phyloP scores from a whole-genome alignment of 2,329 filamentous ascomycete genomes.

The Neonectria hederae region DNA sequence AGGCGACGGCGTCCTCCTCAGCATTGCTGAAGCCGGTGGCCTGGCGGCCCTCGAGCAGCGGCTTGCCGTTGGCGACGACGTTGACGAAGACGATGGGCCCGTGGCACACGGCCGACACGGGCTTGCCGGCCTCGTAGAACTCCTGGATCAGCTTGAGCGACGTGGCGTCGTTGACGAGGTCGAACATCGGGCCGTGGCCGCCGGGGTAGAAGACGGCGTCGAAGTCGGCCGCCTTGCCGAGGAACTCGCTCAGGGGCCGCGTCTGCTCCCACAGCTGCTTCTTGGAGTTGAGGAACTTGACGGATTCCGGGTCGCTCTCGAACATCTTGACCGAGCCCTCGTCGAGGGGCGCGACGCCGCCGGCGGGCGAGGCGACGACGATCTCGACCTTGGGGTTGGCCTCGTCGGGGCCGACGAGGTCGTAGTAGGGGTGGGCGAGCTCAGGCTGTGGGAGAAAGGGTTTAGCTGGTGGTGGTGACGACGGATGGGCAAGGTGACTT shows the following conservation, averaged over 20 bases:
- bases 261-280: slow-evolving; percentile 72
- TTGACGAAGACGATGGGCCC: slow-evolving; percentile 71
- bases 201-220: slow-evolving; percentile 68
- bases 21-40: slow-evolving; percentile 72
- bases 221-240: slow-evolving; percentile 66
- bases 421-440: slow-evolving; percentile 71
- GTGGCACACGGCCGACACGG: slow-evolving; percentile 73
- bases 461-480: neutral
- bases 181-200: slow-evolving; percentile 71
- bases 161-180: slow-evolving; percentile 64
- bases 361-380: slow-evolving; percentile 68
- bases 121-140: slow-evolving; percentile 67
- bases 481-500: too few relatives aligned
- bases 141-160: slow-evolving; percentile 67
- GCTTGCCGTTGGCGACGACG: slow-evolving; percentile 63
- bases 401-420: slow-evolving; percentile 52
- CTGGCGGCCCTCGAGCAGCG: slow-evolving; percentile 63
- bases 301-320: slow-evolving; percentile 61
- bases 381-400: slow-evolving; percentile 59
- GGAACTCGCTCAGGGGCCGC: slow-evolving; percentile 63
- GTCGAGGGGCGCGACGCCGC: slow-evolving; percentile 70
- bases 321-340: slow-evolving; percentile 64
- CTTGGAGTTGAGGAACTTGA: slow-evolving; percentile 65
- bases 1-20: slow-evolving; percentile 58
- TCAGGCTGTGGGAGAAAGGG: slow-evolving; percentile 58